phyloP scores from a whole-genome alignment of 768 basidiomycete species.

The Russula abietina region DNA sequence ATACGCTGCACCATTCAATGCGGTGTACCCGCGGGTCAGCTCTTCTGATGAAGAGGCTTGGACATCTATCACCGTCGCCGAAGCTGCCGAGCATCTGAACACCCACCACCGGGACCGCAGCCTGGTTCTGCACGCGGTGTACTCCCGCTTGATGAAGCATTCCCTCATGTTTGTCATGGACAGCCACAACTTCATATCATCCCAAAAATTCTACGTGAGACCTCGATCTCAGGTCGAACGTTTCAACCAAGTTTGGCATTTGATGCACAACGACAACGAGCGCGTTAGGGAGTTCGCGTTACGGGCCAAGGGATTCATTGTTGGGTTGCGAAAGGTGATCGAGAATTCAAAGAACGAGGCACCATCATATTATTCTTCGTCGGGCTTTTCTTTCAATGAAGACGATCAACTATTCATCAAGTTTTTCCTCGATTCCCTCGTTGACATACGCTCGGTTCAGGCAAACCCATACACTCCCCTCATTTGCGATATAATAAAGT shows the following conservation, averaged over 20 bases:
- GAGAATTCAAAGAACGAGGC: slow-evolving; percentile 21
- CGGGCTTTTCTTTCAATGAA: slow-evolving; percentile 40
- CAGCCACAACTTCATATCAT: slow-evolving; percentile 38
- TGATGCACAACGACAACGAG: slow-evolving; percentile 40
- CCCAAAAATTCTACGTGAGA: slow-evolving; percentile 56
- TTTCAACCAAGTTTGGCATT: slow-evolving; percentile 42
- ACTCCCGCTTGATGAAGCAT: slow-evolving; percentile 58
- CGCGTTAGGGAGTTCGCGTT: slow-evolving; percentile 44
- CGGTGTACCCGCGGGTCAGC: slow-evolving; percentile 42
- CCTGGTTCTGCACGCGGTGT: slow-evolving; percentile 46
- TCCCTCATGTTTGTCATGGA: slow-evolving; percentile 49
- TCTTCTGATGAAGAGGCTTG: slow-evolving; percentile 46
- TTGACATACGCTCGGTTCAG: slow-evolving; percentile 45
- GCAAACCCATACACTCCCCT: slow-evolving; percentile 54
- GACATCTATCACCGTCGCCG: slow-evolving; percentile 46
- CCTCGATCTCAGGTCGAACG: slow-evolving; percentile 51
- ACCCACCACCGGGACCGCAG: slow-evolving; percentile 24
- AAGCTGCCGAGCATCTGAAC: slow-evolving; percentile 41
- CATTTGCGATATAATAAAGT: slow-evolving; percentile 52
- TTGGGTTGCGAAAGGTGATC: neutral
- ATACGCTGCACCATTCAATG: slow-evolving; percentile 28
- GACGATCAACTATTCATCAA: slow-evolving; percentile 53
- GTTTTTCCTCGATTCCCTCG: slow-evolving; percentile 53
- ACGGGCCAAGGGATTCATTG: slow-evolving; percentile 45
- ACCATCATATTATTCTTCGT: slow-evolving; percentile 30